A percentile compares a stretch with the other conserved stretches of the same genome.
Conservation (phyloP, 768 basidiomycete genomes). For the Podaxis rugospora region DNA sequence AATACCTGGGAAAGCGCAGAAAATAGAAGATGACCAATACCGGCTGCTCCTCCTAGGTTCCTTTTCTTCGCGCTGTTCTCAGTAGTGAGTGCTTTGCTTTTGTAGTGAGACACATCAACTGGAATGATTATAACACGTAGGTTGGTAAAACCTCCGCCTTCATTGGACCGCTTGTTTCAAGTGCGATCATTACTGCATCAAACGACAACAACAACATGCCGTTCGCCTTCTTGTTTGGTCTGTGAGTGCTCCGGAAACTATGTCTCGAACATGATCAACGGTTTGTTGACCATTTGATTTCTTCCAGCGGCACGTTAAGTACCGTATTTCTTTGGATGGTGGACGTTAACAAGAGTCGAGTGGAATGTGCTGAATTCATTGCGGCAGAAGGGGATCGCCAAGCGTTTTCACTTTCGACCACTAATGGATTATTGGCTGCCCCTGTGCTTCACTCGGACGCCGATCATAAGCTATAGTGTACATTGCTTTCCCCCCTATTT, state of each 20-base stretch:
- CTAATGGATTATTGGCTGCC: not conserved
- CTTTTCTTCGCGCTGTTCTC: constrained; percentile 74
- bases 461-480: constrained; percentile 16
- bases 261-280: not conserved
- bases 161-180: constrained; percentile 71
- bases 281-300: not conserved
- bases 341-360: constrained; percentile 58
- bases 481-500: too few relatives aligned
- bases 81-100: constrained; percentile 36
- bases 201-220: constrained; percentile 72
- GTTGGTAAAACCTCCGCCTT: constrained; percentile 75
- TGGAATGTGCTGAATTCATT: constrained; percentile 61
- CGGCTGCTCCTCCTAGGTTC: constrained; percentile 35
- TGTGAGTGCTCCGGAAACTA: constrained; percentile 41
- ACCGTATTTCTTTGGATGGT: constrained; percentile 58
- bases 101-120: not conserved
- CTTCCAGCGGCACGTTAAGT: constrained; percentile 40
- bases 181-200: constrained; percentile 67
- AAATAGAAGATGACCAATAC: constrained; percentile 10
- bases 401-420: constrained; percentile 15
- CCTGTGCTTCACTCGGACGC: constrained; percentile 20
- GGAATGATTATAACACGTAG: constrained; percentile 22
- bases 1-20: not conserved
- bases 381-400: constrained; percentile 39
- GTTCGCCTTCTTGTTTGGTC: constrained; percentile 65